A percentile compares a stretch with the other conserved stretches of the same genome.
Evolutionary conservation across 139 green algal genomes (phyloP).

Genomic region (Ettlia oleoabundans): DNA sequence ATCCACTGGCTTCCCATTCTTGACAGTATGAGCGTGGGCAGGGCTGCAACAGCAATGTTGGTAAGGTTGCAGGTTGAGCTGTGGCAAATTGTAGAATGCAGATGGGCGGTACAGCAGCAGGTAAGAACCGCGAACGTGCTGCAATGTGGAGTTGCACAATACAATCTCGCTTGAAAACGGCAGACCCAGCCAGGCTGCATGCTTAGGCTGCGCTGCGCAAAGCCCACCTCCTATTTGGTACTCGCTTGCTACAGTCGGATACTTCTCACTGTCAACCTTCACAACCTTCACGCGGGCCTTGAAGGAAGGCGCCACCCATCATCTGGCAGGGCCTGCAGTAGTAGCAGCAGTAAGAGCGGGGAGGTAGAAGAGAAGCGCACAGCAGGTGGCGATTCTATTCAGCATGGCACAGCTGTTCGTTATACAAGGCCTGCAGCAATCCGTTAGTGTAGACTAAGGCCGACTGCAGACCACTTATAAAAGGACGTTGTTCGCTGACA

Average conservation of each 20-base stretch:
- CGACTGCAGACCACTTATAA: no score
- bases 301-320: conserved; percentile 44
- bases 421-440: no score
- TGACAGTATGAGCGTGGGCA: conserved; percentile 79
- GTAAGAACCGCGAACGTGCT: no score
- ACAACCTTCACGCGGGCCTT: conserved; percentile 15
- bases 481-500: no score
- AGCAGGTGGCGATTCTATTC: no score
- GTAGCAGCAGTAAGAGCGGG: no score
- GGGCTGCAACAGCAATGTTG: conserved; percentile 29
- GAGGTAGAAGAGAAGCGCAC: neutral
- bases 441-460: no score
- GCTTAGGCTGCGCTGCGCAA: neutral
- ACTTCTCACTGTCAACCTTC: conserved; percentile 85
- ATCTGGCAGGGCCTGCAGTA: conserved; percentile 66
- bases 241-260: conserved; percentile 64
- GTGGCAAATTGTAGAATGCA: neutral
- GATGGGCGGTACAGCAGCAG: neutral
- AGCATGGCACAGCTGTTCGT: no score
- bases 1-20: conserved; percentile 64
- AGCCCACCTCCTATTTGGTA: conserved; percentile 61
- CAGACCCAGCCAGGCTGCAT: no score
- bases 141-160: no score
- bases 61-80: neutral
- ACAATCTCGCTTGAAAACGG: no score